Base-by-base conservation (phyloP, 169 alveolate genomes). In the Cryptosporidium andersoni region DNA sequence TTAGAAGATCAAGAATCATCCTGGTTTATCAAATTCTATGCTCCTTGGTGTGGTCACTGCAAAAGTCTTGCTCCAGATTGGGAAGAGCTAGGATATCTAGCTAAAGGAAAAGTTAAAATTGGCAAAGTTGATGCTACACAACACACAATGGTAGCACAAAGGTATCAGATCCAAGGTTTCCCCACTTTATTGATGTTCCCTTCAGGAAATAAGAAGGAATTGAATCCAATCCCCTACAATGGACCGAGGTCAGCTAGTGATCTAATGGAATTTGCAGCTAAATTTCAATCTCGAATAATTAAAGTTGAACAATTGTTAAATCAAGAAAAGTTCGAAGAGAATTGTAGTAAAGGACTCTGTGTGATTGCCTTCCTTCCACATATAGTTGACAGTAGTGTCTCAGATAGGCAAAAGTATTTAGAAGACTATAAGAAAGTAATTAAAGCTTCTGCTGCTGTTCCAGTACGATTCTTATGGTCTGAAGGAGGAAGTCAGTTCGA, bases 11-110 rank as follows among this genome's bases (percentile, higher is more conserved):
- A 66, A 6, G 92, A 91, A 64, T 92, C 82, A 37, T 89, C 90
- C 47, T 88, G 94, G 94, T 88, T 93, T 67, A 91, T 93, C 9
- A 91, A 93, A 93, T 95, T 95, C 91, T 97, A 93, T 68, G 98
- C 99, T 12, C 98, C 98, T 51, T 96, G 99, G 99, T 97, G 99
- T 89, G 99, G 98, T 7, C 99, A 97, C 88, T 97, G 99, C 91
- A 96, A 96, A 88, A 93, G 94, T 12, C 92, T 97, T 49, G 95
- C 96, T 65, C 98, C 99, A 42, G 98, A 96, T 88, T 97, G 97
- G 95, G 97, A 94, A 81, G 94, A 94, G 80, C 95, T 98, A 80
- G 99, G 99, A 1, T 64, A 80, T 66, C 95, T 95, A 64, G 91
- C 96, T n/a, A 63, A 74, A 2, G 85, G 62, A 14, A 82, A 80